These are phyloP conservation scores for Fraxinus pennsylvanica DNA, from an alignment of 257 asterid genomes.

Conservation along the genomic window DNA sequence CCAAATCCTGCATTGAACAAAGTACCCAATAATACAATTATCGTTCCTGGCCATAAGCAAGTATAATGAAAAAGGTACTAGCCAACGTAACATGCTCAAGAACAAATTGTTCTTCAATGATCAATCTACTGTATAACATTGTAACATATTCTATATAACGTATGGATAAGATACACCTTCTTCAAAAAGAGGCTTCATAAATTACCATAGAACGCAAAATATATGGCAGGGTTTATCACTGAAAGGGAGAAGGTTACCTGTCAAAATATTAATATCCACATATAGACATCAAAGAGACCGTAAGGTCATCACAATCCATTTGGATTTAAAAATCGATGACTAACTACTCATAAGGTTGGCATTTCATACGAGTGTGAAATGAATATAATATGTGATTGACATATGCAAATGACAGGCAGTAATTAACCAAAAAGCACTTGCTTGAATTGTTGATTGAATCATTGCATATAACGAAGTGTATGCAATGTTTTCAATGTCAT, in stretches of 20 bases:
- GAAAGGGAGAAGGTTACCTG: neutral
- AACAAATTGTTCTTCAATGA: neutral
- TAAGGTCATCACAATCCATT: neutral
- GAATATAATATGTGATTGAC: neutral
- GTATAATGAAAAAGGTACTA: neutral
- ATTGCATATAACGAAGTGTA: neutral
- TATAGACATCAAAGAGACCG: neutral
- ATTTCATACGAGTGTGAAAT: neutral
- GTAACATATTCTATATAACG: neutral
- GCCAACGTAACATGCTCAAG: neutral
- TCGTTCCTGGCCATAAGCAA: neutral
- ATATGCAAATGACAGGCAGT: neutral
- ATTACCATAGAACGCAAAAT: neutral
- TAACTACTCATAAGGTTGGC: neutral
- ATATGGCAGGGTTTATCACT: neutral
- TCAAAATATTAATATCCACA: neutral
- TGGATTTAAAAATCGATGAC: neutral
- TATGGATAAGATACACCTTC: neutral
- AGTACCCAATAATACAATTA: slow-evolving; percentile 17
- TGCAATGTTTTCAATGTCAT: neutral
- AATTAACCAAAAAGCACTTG: neutral
- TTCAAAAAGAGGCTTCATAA: neutral
- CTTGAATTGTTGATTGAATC: neutral
- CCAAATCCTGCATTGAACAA: slow-evolving; percentile 67
- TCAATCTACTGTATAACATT: neutral